Evolutionary conservation across 345 rosid species (phyloP), one percentile per base, ranked within the genome.

Genomic region (Limnanthes douglasii): DNA sequence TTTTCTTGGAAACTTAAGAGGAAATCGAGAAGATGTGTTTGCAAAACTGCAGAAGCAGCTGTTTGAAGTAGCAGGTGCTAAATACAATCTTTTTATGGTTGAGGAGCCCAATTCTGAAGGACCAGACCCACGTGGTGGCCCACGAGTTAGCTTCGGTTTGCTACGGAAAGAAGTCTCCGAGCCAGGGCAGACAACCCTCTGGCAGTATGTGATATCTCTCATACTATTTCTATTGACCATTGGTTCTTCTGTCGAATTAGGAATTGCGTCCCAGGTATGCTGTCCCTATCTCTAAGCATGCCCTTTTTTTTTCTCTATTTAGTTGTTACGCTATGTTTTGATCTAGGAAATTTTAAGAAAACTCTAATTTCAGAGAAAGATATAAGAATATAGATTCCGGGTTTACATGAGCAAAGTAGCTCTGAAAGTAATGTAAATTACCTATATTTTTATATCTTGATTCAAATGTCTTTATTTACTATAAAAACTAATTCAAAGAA

Each of bases 181-280:
- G 58, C 97, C 97, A 11, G 86, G 73, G 59, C 83, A 95, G 15
- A 88, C 97, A 30, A 75, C 97, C 20, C 90, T 88, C 17, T 88
- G 97, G 95, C 97, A 88, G 66, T 88, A 88, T 55, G 93, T 83
- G 57, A 82, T 88, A 54, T 82, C 90, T 21, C 37, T 88, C 5
- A 47, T 88, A 58, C 57, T 88, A 17, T 82, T 88, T 65, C 72
- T 88, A 28, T 51, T 88, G 46, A 82, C 97, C 14, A 62, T 82
- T 21, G 97, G 95, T 34, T 82, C 95, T 24, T 67, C 95, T 20
- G 85, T 88, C 35, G 97, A 82, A 65, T 50, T 88, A 39, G 97
- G 93, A 42, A 78, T 88, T 64, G 80, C 95, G 53, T 88, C 95
- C 49, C 97, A 78, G 84, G 97, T 82, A 53, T 50, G 44, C 24